Evolutionary conservation across 2,329 filamentous ascomycete species (phyloP).

Genomic region (Sphaerulina vaccinii): DNA sequence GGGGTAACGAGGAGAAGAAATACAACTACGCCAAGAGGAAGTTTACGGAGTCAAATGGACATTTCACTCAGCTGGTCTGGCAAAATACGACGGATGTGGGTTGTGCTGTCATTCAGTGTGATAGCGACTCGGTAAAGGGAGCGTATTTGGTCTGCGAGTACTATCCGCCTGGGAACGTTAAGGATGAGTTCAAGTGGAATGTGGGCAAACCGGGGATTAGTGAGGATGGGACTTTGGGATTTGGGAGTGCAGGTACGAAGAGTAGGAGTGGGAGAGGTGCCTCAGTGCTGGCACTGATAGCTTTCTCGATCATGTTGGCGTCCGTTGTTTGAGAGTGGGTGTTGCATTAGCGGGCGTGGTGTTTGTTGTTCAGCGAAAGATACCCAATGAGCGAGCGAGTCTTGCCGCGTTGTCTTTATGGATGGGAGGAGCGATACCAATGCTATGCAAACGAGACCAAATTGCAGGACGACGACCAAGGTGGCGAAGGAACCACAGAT

Average conservation of each 20-base stretch:
- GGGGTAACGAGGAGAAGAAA: slow-evolving; percentile 33
- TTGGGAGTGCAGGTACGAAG: neutral
- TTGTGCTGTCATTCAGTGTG: slow-evolving; percentile 31
- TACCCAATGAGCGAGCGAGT: too few species aligned
- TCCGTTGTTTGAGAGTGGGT: neutral
- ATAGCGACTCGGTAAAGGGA: slow-evolving; percentile 25
- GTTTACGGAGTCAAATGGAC: slow-evolving; percentile 32
- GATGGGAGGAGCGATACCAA: too few species aligned
- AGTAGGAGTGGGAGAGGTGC: neutral
- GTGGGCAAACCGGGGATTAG: slow-evolving; percentile 32
- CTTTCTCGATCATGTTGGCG: neutral
- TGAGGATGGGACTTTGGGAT: slow-evolving; percentile 20
- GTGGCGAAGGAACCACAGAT: too few species aligned
- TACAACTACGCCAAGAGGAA: slow-evolving; percentile 32
- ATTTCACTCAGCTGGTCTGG: slow-evolving; percentile 40
- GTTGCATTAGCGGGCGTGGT: neutral
- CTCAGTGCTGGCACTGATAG: neutral
- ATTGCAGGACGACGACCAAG: too few species aligned
- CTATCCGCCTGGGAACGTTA: slow-evolving; percentile 39
- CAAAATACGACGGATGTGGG: slow-evolving; percentile 33
- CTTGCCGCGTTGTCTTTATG: too few species aligned
- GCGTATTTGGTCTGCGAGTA: slow-evolving; percentile 42
- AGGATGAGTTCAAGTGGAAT: slow-evolving; percentile 37
- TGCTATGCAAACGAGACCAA: too few species aligned
- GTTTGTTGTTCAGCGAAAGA: neutral